Conservation (phyloP, 2,329 filamentous ascomycete genomes). For the Paramyrothecium sp. region DNA sequence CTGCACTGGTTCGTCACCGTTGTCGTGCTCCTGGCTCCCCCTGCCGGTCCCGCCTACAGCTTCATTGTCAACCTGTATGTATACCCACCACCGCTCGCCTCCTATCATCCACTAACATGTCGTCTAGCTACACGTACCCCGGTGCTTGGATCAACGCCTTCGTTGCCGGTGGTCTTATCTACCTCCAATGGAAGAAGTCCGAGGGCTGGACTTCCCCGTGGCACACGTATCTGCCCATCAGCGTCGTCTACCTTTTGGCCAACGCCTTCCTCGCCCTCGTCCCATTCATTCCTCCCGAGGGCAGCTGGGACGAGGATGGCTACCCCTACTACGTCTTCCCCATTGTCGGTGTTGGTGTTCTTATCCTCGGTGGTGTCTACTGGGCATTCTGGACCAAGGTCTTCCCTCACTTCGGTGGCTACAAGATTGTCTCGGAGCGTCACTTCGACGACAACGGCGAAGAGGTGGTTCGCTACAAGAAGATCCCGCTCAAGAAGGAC, state of each 20-base stretch:
- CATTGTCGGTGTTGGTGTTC: conserved; percentile 50
- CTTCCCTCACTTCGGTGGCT: conserved; percentile 46
- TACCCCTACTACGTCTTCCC: conserved; percentile 59
- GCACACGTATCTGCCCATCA: conserved; percentile 47
- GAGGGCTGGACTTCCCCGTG: conserved; percentile 54
- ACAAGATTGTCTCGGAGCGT: conserved; percentile 45
- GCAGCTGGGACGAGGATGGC: conserved; percentile 42
- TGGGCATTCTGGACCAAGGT: conserved; percentile 53
- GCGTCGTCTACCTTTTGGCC: conserved; percentile 45
- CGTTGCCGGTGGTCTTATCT: conserved; percentile 49
- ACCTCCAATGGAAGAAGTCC: conserved; percentile 46
- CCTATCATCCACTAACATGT: too few relatives aligned
- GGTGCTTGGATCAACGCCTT: conserved; percentile 53
- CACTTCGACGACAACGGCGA: conserved; percentile 34
- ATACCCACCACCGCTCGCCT: background rate
- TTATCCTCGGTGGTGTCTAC: conserved; percentile 49
- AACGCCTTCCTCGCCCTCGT: conserved; percentile 53
- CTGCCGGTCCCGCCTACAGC: conserved; percentile 66
- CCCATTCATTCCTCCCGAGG: conserved; percentile 53
- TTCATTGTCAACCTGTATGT: conserved; percentile 58
- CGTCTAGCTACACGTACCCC: conserved; percentile 43
- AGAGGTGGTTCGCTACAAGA: conserved; percentile 40
- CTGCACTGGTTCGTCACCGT: conserved; percentile 66
- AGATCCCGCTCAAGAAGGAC: conserved; percentile 21
- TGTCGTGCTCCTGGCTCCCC: conserved; percentile 64